Conservation (phyloP, 2,329 filamentous ascomycete genomes). For the Beauveria australis region DNA sequence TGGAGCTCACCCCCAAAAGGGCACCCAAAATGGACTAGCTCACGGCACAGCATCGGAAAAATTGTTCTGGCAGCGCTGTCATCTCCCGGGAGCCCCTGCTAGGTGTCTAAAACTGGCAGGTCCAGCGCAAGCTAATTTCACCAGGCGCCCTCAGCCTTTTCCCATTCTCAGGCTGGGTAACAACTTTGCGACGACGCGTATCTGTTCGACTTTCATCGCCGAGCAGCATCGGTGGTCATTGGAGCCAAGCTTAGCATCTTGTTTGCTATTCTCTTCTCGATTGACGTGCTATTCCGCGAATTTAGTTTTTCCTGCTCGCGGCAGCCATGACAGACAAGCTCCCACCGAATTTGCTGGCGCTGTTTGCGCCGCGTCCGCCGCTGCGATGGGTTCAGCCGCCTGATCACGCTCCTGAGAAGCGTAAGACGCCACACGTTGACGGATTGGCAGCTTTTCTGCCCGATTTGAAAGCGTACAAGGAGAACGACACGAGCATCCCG, state of each 20-base stretch:
- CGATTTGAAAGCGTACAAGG: slow-evolving; percentile 67
- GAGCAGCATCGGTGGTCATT: neutral
- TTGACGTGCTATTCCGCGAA: neutral
- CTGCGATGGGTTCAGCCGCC: slow-evolving; percentile 79
- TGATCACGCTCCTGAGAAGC: slow-evolving; percentile 76
- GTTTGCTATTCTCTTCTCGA: neutral
- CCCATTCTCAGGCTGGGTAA: neutral
- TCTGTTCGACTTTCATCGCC: neutral
- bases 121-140: neutral
- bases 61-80: neutral
- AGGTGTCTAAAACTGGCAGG: neutral
- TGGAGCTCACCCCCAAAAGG: slow-evolving; percentile 12
- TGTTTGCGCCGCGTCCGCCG: slow-evolving; percentile 90
- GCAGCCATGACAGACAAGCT: slow-evolving; percentile 87
- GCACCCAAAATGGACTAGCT: slow-evolving; percentile 10
- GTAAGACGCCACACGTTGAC: slow-evolving; percentile 62
- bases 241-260: neutral
- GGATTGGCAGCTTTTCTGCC: slow-evolving; percentile 70
- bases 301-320: neutral
- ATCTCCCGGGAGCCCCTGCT: neutral
- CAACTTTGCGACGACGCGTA: slow-evolving; percentile 10
- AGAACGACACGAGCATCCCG: slow-evolving; percentile 66
- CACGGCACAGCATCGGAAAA: slow-evolving; percentile 12
- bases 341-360: slow-evolving; percentile 81
- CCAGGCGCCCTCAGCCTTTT: slow-evolving; percentile 1